Percentiles rank a stretch among this genome's conserved stretches.
Conservation (phyloP, 2,329 filamentous ascomycete genomes). For the Apiospora rasikravindrae region DNA sequence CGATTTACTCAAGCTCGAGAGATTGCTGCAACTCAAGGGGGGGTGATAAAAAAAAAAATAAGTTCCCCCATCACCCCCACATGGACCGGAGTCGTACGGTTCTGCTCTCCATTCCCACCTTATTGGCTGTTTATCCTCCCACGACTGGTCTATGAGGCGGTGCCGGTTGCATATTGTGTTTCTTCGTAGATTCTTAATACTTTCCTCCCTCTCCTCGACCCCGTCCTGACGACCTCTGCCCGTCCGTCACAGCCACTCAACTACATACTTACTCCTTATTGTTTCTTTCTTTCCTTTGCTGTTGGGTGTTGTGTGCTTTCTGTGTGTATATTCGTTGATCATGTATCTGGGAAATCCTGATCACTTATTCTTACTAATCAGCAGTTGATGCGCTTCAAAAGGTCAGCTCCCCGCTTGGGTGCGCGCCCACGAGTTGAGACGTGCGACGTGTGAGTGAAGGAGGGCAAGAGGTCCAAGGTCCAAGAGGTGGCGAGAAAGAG, state of each 20-base stretch:
- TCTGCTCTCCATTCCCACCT: conserved; percentile 11
- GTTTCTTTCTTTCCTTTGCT: conserved; percentile 25
- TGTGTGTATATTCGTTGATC: conserved; percentile 20
- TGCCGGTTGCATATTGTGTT: conserved; percentile 21
- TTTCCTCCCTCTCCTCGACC: conserved; percentile 20
- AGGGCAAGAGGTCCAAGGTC: conserved; percentile 21
- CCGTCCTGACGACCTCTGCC: neutral
- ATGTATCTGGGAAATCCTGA: conserved; percentile 21
- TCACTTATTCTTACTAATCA: conserved; percentile 25
- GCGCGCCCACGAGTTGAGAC: conserved; percentile 21
- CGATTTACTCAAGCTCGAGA: conserved; percentile 20
- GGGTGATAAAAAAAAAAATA: conserved; percentile 23
- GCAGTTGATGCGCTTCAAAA: conserved; percentile 37
- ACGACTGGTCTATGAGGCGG: conserved; percentile 22
- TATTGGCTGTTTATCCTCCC: conserved; percentile 16
- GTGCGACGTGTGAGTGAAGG: conserved; percentile 29
- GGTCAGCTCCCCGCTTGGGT: conserved; percentile 28
- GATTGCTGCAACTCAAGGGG: conserved; percentile 20
- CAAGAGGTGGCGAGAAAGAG: conserved; percentile 26
- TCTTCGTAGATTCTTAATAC: conserved; percentile 13
- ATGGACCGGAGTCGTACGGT: conserved; percentile 21
- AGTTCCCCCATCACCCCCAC: conserved; percentile 24
- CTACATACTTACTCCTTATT: conserved; percentile 22
- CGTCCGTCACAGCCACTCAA: conserved; percentile 7
- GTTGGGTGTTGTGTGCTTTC: neutral